These are phyloP conservation scores for Nematodospora anomalae DNA, from an alignment of 1,139 yeast genomes.

Conservation along the genomic window DNA sequence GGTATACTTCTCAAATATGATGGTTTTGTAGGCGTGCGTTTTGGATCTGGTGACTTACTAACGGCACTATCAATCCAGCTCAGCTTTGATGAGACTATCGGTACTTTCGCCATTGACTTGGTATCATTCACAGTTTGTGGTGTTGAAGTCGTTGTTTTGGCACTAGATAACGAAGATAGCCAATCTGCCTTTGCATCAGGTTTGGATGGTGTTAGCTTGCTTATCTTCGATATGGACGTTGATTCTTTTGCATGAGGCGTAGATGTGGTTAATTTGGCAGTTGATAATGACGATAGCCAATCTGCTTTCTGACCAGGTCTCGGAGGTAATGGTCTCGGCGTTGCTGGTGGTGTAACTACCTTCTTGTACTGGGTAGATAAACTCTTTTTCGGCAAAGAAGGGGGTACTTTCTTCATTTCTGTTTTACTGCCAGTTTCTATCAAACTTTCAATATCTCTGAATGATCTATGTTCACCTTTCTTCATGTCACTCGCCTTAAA, in stretches of 20 bases:
- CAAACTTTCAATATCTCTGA: constrained; percentile 22
- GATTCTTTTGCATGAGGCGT: constrained; percentile 8
- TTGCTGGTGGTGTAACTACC: not conserved
- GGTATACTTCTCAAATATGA: constrained; percentile 9
- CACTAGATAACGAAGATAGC: constrained; percentile 7
- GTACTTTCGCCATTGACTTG: not conserved
- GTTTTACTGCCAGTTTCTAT: constrained; percentile 15
- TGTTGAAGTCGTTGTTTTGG: constrained; percentile 7
- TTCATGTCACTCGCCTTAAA: not conserved
- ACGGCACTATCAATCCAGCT: constrained; percentile 18
- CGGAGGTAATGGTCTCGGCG: constrained; percentile 4
- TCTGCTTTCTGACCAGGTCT: constrained; percentile 10
- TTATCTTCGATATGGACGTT: not conserved
- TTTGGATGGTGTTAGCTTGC: not conserved
- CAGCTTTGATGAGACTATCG: not conserved
- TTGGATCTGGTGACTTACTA: constrained; percentile 8
- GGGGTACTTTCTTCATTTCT: constrained; percentile 4
- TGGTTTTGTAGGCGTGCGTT: constrained; percentile 7
- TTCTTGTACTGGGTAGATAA: not conserved
- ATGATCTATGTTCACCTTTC: constrained; percentile 18
- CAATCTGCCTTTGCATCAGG: constrained; percentile 8
- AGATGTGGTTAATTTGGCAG: constrained; percentile 9
- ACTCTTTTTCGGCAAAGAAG: constrained; percentile 2
- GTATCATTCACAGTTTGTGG: constrained; percentile 5
- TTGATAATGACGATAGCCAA: constrained; percentile 15